These are phyloP conservation scores for Bretschneidera sinensis DNA, from an alignment of 345 rosid species.

Conservation along the genomic window DNA sequence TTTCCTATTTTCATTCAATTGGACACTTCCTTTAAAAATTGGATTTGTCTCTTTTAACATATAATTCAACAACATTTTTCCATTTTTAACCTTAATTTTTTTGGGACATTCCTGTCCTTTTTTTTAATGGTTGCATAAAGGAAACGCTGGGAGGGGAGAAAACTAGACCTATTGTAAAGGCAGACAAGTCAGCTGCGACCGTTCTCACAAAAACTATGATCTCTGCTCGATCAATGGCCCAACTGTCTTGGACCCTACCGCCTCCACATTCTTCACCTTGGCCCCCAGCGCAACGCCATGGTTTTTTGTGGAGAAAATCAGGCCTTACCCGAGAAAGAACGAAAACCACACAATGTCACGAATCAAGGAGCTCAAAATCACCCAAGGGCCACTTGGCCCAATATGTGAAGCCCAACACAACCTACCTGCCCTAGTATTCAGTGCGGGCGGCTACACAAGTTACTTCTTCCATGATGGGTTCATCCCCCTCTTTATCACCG, in stretches of 20 bases:
- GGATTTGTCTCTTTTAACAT: no score
- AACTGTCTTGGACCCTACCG: constrained; percentile 28
- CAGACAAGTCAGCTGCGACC: constrained; percentile 44
- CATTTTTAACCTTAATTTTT: no score
- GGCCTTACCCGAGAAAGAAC: no score
- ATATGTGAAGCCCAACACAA: constrained; percentile 30
- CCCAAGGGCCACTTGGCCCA: constrained; percentile 23
- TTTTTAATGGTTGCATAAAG: no score
- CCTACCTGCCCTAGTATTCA: constrained; percentile 50
- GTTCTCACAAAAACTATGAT: constrained; percentile 39
- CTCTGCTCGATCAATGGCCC: constrained; percentile 47
- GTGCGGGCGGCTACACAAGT: constrained; percentile 66
- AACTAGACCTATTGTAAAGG: no score
- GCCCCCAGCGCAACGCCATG: no score
- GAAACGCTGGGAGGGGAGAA: no score
- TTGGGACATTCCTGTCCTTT: no score
- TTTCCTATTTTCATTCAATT: no score
- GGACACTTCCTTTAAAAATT: no score
- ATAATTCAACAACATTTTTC: no score
- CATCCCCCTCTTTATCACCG: constrained; percentile 63
- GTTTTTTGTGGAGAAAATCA: no score
- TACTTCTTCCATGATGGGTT: constrained; percentile 62
- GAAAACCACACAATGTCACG: constrained; percentile 15
- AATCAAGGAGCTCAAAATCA: constrained; percentile 42
- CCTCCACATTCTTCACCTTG: constrained; percentile 36